Conservation (phyloP, 2,329 filamentous ascomycete species). For the Exophiala mesophila region DNA sequence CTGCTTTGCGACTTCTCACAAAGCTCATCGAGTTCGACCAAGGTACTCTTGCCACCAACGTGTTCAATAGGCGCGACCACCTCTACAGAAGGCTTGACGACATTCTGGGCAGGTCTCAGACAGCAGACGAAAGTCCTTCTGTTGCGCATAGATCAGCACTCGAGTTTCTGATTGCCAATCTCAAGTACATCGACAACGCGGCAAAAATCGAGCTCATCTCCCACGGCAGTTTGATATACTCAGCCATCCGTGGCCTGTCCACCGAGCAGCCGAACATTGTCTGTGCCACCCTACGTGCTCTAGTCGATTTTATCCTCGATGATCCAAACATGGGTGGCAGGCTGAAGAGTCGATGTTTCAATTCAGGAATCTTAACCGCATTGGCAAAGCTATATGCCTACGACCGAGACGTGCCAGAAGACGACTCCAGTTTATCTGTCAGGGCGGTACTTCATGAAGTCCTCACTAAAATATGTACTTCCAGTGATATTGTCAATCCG, state of each 20-base stretch:
- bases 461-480: conserved; percentile 68
- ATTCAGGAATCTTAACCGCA: conserved; percentile 65
- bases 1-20: conserved; percentile 76
- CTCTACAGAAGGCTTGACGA: conserved; percentile 76
- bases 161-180: conserved; percentile 70
- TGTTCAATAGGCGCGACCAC: conserved; percentile 72
- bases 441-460: conserved; percentile 70
- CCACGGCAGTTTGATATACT: conserved; percentile 63
- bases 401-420: conserved; percentile 44
- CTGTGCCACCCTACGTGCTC: conserved; percentile 64
- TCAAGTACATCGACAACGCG: conserved; percentile 71
- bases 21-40: conserved; percentile 85
- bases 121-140: conserved; percentile 55
- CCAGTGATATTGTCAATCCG: conserved; percentile 68
- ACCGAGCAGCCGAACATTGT: conserved; percentile 73
- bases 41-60: conserved; percentile 68
- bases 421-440: conserved; percentile 49
- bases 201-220: conserved; percentile 78
- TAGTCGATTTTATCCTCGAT: conserved; percentile 67
- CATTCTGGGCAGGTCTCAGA: conserved; percentile 68
- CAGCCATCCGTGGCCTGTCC: conserved; percentile 70
- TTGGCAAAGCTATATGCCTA: conserved; percentile 66
- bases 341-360: conserved; percentile 71
- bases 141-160: conserved; percentile 77
- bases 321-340: conserved; percentile 69